These are phyloP conservation scores for Russula earlei DNA, from an alignment of 768 basidiomycete genomes.

Conservation along the genomic window DNA sequence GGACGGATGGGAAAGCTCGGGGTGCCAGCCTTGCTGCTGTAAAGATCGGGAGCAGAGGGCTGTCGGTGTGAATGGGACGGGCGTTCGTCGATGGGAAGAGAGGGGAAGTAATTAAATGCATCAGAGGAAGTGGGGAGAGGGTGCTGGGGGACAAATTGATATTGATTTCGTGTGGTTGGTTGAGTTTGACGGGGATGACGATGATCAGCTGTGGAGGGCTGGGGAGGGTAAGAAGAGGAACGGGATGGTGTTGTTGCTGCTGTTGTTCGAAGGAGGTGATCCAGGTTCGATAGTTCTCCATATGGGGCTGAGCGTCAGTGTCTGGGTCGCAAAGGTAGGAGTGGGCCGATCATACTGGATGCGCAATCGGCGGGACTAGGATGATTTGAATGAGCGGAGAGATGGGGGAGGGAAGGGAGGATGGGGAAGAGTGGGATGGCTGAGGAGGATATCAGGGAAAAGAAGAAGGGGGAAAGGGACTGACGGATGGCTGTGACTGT, in stretches of 20 bases:
- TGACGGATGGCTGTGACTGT: not conserved
- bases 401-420: not conserved
- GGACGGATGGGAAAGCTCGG: not conserved
- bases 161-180: conserved; percentile 2
- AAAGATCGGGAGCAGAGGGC: not conserved
- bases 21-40: not conserved
- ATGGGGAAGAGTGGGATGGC: not conserved
- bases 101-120: not conserved
- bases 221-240: not conserved
- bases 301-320: conserved; percentile 1
- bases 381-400: not conserved
- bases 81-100: not conserved
- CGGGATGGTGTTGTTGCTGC: not conserved
- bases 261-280: not conserved
- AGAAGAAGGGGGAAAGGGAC: not conserved
- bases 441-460: not conserved
- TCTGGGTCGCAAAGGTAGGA: conserved; percentile 20
- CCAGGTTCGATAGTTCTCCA: conserved; percentile 13
- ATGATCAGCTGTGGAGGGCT: not conserved
- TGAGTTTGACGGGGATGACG: not conserved
- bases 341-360: conserved; percentile 21
- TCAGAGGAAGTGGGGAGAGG: not conserved
- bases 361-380: not conserved
- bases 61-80: not conserved
- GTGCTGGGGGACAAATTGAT: conserved; percentile 14